Conservation (phyloP, 2,329 filamentous ascomycete genomes). For the Passalora sequoiae region DNA sequence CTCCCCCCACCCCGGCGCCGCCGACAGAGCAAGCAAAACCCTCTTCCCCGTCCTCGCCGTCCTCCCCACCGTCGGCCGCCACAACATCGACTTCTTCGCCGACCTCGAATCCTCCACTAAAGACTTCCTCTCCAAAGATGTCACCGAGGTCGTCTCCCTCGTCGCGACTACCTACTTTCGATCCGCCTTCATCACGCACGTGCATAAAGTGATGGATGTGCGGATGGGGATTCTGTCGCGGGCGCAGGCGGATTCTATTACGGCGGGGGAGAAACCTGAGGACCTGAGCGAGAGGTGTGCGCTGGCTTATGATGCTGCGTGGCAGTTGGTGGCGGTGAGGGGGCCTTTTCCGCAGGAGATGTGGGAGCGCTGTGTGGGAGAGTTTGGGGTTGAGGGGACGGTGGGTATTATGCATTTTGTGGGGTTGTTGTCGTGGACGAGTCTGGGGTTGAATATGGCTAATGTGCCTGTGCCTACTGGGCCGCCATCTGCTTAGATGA, state of each 20-base stretch:
- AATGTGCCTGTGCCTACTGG: constrained; percentile 7
- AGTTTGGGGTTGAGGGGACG: constrained; percentile 18
- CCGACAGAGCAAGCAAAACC: constrained; percentile 11
- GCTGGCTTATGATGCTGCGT: constrained; percentile 22
- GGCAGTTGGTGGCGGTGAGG: constrained; percentile 13
- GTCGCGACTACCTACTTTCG: constrained; percentile 8
- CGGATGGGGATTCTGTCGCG: constrained; percentile 5
- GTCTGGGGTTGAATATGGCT: constrained; percentile 21
- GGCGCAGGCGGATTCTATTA: constrained; percentile 8
- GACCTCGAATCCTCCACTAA: constrained; percentile 7
- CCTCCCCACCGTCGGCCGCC: constrained; percentile 6
- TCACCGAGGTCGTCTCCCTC: constrained; percentile 4
- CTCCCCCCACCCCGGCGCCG: constrained; percentile 14
- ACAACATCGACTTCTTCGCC: constrained; percentile 9
- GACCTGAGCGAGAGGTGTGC: constrained; percentile 16
- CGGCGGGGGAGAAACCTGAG: constrained; percentile 15
- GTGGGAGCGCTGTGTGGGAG: constrained; percentile 15
- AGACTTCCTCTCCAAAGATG: constrained; percentile 7
- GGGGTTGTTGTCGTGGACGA: constrained; percentile 19
- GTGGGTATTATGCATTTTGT: constrained; percentile 20
- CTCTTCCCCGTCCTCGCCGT: constrained; percentile 14
- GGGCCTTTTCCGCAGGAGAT: constrained; percentile 17
- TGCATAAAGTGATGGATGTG: constrained; percentile 14
- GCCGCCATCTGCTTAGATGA: background rate
- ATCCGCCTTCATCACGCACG: constrained; percentile 12